Conservation (phyloP, 345 rosid species). For the Populus ilicifolia region DNA sequence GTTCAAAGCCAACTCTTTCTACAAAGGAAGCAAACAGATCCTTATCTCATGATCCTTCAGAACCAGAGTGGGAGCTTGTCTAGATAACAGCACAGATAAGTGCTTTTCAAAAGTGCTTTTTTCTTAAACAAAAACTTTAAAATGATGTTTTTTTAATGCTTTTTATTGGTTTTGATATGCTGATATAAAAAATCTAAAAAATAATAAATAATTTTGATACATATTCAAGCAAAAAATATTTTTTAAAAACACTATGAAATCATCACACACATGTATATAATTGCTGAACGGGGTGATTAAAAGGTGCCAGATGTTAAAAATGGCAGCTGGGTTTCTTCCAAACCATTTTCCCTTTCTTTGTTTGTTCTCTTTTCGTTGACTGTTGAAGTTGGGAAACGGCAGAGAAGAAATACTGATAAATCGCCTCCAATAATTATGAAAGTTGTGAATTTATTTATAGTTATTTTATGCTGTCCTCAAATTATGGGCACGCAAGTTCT, state of each 20-base stretch:
- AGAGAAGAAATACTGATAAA: not conserved
- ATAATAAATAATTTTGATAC: too few relatives aligned
- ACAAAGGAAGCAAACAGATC: slow-evolving; percentile 22
- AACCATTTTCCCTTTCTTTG: not conserved
- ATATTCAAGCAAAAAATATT: too few relatives aligned
- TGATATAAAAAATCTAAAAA: too few relatives aligned
- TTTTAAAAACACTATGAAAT: too few relatives aligned
- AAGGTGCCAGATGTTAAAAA: slow-evolving; percentile 15
- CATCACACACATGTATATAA: not conserved
- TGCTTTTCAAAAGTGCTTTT: not conserved
- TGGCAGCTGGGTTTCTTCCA: slow-evolving; percentile 5
- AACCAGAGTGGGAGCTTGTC: slow-evolving; percentile 85
- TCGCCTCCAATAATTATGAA: not conserved
- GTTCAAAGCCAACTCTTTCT: slow-evolving; percentile 23
- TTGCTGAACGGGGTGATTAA: slow-evolving; percentile 4
- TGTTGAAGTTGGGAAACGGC: not conserved
- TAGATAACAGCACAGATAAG: slow-evolving; percentile 8
- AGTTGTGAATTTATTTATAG: not conserved
- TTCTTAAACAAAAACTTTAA: too few relatives aligned
- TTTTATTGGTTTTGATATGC: too few relatives aligned
- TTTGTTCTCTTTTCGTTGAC: not conserved
- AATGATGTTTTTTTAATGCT: too few relatives aligned
- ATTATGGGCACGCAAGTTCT: not conserved
- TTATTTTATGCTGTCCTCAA: not conserved
- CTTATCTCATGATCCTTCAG: slow-evolving; percentile 24